phyloP scores from a whole-genome alignment of 164 flowering plant species.

The Malania oleifera region DNA sequence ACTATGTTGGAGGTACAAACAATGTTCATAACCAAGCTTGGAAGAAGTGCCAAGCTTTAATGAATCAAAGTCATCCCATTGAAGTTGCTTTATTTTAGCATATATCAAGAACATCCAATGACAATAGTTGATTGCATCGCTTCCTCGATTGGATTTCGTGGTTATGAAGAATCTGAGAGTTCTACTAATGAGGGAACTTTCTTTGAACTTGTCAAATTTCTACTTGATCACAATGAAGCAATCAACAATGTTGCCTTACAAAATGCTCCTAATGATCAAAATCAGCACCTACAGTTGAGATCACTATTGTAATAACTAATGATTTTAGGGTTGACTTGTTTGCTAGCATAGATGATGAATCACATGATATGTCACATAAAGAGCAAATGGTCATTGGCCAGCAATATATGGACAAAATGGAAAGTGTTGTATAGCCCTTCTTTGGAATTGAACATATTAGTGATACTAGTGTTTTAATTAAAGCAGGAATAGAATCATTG shows the following conservation, averaged over 20 bases:
- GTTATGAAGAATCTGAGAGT: background rate
- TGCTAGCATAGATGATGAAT: too few species aligned
- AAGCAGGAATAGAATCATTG: too few species aligned
- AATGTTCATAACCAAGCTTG: slow-evolving; percentile 10
- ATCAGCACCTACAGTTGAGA: too few species aligned
- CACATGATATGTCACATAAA: slow-evolving; percentile 14
- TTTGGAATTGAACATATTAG: slow-evolving; percentile 10
- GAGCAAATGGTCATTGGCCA: slow-evolving; percentile 16
- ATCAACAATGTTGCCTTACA: slow-evolving; percentile 9
- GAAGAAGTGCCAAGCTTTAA: slow-evolving; percentile 6
- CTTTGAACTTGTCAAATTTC: background rate
- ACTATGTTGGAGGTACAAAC: slow-evolving; percentile 7
- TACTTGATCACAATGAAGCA: background rate
- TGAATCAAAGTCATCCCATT: slow-evolving; percentile 12
- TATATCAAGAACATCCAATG: background rate
- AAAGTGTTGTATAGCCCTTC: slow-evolving; percentile 3
- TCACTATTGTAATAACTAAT: too few species aligned
- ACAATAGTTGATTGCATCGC: background rate
- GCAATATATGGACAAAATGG: slow-evolving; percentile 8
- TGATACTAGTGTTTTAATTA: too few species aligned
- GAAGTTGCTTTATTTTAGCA: background rate
- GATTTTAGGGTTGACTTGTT: too few species aligned
- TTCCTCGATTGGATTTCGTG: background rate
- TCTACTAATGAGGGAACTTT: background rate
- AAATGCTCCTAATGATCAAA: slow-evolving; percentile 16